These are phyloP conservation scores for Penicillium sp. DNA, from an alignment of 2,329 filamentous ascomycete genomes.

Conservation along the genomic window DNA sequence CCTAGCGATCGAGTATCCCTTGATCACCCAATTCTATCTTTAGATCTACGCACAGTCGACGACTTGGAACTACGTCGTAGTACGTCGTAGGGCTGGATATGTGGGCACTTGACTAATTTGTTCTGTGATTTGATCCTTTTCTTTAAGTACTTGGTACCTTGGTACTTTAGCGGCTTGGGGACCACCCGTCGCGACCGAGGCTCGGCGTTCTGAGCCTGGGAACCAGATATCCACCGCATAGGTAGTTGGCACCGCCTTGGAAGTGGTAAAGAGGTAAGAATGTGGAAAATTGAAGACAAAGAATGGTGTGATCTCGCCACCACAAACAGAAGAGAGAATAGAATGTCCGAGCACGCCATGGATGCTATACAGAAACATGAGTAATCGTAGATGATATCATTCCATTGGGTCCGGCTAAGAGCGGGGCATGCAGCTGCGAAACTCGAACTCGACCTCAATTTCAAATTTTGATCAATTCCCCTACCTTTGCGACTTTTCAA, in stretches of 20 bases:
- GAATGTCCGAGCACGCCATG: background rate
- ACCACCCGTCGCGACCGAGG: background rate
- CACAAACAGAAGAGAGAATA: background rate
- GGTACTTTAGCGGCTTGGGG: background rate
- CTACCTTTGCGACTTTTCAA: background rate
- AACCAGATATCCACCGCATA: background rate
- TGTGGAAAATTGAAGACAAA: background rate
- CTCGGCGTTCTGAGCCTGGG: background rate
- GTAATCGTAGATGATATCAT: conserved; percentile 22
- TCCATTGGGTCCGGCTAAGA: conserved; percentile 10
- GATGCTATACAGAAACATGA: conserved; percentile 3
- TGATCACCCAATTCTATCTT: background rate
- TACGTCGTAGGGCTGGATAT: background rate
- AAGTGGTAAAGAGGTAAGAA: background rate
- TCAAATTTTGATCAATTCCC: background rate
- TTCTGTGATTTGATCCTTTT: background rate
- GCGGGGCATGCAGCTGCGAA: conserved; percentile 10
- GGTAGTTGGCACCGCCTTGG: background rate
- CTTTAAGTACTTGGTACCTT: background rate
- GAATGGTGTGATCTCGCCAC: background rate
- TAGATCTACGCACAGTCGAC: background rate
- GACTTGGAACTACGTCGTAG: too few relatives aligned
- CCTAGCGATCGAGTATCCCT: conserved; percentile 2
- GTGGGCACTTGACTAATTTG: background rate
- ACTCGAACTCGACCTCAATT: background rate